Base-by-base conservation (phyloP, 106 monocot species). In the Narthecium ossifragum region DNA sequence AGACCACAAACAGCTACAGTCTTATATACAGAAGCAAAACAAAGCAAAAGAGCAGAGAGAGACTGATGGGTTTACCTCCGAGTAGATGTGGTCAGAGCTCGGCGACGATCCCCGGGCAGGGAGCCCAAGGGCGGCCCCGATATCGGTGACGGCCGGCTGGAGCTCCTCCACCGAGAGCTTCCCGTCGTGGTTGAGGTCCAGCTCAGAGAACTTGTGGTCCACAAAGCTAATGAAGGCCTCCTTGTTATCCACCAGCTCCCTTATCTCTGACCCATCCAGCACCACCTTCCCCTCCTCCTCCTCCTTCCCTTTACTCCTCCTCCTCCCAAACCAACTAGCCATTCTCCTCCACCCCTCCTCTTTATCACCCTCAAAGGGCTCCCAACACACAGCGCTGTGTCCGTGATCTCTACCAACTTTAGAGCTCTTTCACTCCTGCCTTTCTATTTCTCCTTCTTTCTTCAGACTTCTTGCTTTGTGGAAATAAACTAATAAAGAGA, bases 111-210 rank as follows among this genome's bases (percentile, higher is more conserved):
- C 86, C 21, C 62, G 62, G 3, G 75, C 78, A 4, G 83, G 90
- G 27, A 96, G 76, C 4, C 96, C 96, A 27, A 90, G 75, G 8
- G 86, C 83, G 4, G 86, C 86, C 29, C 96, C 96, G 60, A 96
- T 96, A 59, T 83, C 90, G 5, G 72, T 80, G 43, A 96, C 83
- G 34, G 86, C 96, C 4, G 96, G 96, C 68, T 84, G 70, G 53
- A 96, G 78, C 73, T 96, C 90, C 46, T 71, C 46, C 21, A 96
- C 84, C 22, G 83, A 84, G 29, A 96, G 70, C 73, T 62, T 75
- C 15, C 96, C 96, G 55, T 90, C 90, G 33, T 29, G 60, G 66
- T 96, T 78, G 39, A 31, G 34, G 66, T 90, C 90, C 12, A 96
- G 78, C 75, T 96, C 83, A 56, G 57, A 41, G 59, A 96, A 96